phyloP scores from a whole-genome alignment of 139 green algal species.

The Chlamydomonas schloesseri region DNA sequence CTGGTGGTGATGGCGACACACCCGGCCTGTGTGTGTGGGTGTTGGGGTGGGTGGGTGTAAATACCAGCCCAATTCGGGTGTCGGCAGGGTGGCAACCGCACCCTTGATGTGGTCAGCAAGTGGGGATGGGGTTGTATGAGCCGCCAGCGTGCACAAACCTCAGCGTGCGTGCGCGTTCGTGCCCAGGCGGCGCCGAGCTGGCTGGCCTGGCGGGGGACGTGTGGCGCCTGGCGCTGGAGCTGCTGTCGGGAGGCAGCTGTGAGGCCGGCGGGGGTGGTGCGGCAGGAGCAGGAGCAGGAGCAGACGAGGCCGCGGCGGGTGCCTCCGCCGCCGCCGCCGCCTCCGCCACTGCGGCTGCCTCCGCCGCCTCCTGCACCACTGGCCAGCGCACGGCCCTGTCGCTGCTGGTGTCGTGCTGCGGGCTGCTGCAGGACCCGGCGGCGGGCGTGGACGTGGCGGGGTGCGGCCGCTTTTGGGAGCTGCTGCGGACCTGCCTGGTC shows the following conservation, averaged over 20 bases:
- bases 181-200: constrained; percentile 19
- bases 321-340: background rate
- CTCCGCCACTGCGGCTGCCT: background rate
- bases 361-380: background rate
- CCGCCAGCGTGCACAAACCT: too few species aligned
- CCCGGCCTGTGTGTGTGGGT: too few species aligned
- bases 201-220: background rate
- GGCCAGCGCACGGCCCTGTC: constrained; percentile 33
- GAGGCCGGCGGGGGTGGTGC: background rate
- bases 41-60: too few species aligned
- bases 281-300: background rate
- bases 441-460: constrained; percentile 13
- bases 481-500: constrained; percentile 50
- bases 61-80: too few species aligned
- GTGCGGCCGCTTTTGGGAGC: constrained; percentile 40
- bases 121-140: too few species aligned
- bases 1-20: too few species aligned
- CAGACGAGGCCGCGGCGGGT: background rate
- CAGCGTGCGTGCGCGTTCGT: too few species aligned
- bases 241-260: background rate
- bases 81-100: too few species aligned
- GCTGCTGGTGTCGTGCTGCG: constrained; percentile 29
- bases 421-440: constrained; percentile 21
- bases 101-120: too few species aligned
- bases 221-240: constrained; percentile 14